phyloP scores from a whole-genome alignment of 176 grass and related monocot species.

The Dendrocalamus sinicus region DNA sequence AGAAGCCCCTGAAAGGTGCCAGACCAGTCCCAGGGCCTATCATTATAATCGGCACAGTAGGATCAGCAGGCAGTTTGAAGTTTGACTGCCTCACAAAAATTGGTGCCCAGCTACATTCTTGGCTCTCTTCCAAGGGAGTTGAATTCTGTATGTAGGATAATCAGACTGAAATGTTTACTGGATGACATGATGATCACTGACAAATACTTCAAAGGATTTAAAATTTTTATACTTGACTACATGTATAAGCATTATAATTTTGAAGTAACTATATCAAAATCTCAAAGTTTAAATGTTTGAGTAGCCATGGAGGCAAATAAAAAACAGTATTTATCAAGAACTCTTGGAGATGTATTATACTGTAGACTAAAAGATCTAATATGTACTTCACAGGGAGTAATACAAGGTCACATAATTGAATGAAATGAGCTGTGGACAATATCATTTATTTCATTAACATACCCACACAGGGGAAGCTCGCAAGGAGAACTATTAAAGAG shows the following conservation, averaged over 20 bases:
- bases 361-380: not conserved
- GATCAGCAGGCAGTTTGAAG: constrained; percentile 86
- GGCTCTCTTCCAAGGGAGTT: constrained; percentile 63
- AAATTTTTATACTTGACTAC: not conserved
- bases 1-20: constrained; percentile 96
- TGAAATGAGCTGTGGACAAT: not conserved
- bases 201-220: not conserved
- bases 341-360: not conserved
- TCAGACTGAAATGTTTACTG: constrained; percentile 37
- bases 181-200: not conserved
- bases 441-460: not conserved
- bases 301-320: not conserved
- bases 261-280: not conserved
- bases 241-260: constrained; percentile 7
- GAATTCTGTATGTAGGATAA: constrained; percentile 60
- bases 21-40: constrained; percentile 95
- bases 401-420: not conserved
- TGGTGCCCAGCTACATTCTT: constrained; percentile 84
- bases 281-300: not conserved
- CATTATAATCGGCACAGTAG: constrained; percentile 86
- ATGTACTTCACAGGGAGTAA: not conserved
- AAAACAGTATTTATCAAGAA: not conserved
- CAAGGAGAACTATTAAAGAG: not conserved
- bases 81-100: constrained; percentile 94
- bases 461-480: not conserved